phyloP scores from a whole-genome alignment of 1,139 yeast genomes.

The Blastobotrys arbuscula region DNA sequence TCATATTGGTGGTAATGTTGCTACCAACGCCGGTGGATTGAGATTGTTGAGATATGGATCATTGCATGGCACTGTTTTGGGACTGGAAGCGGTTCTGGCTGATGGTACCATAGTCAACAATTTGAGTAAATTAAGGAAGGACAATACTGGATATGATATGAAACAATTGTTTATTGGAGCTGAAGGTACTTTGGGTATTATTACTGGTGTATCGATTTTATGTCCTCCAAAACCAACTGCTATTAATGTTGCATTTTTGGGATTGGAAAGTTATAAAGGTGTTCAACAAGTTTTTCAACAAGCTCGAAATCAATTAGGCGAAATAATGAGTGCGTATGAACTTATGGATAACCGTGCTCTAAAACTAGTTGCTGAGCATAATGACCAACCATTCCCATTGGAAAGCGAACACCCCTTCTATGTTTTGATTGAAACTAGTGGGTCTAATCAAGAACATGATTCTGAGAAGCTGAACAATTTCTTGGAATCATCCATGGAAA shows the following conservation, averaged over 20 bases:
- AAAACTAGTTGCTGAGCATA: conserved; percentile 50
- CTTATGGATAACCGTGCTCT: conserved; percentile 86
- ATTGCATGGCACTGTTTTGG: conserved; percentile 85
- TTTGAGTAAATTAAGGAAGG: conserved; percentile 79
- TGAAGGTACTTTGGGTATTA: conserved; percentile 86
- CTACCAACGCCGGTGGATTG: conserved; percentile 96
- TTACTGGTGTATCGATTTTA: conserved; percentile 83
- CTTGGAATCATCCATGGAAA: conserved; percentile 78
- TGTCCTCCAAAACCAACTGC: conserved; percentile 92
- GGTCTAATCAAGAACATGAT: conserved; percentile 70
- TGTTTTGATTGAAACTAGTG: conserved; percentile 87
- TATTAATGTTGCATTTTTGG: conserved; percentile 83
- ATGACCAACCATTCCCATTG: conserved; percentile 60
- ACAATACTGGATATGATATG: conserved; percentile 89
- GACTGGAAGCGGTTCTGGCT: conserved; percentile 86
- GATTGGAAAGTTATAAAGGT: conserved; percentile 70
- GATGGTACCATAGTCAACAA: conserved; percentile 81
- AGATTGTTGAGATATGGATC: conserved; percentile 86
- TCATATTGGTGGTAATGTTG: conserved; percentile 92
- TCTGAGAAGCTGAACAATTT: conserved; percentile 58
- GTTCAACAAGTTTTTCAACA: conserved; percentile 77
- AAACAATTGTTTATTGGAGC: conserved; percentile 90
- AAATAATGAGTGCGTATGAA: conserved; percentile 88
- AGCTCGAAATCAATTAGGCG: conserved; percentile 75
- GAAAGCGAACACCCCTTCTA: conserved; percentile 78